Evolutionary conservation across 768 basidiomycete species (phyloP), one percentile per base, ranked within the genome.

Genomic region (Mycena galericulata): DNA sequence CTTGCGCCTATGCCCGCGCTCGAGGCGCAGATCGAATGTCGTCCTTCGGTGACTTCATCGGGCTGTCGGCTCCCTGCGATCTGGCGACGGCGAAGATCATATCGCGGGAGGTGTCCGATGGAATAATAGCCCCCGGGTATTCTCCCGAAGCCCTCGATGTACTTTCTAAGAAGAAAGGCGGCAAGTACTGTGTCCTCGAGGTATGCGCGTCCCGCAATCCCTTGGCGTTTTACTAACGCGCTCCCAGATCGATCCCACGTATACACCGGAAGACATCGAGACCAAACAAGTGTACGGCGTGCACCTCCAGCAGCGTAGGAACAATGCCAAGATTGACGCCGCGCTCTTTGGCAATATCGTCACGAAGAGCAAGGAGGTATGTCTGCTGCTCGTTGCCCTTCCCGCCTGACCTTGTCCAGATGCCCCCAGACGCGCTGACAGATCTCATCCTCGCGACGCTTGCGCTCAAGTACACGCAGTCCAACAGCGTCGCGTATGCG

Each of bases 21-120:
- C 90, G 98, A 76, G 97, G 96, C 63, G 97, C 98, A 26, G 98
- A 99, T 78, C 91, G 98, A 60, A 99, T 99, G 98, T 98, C 97
- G 1, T 98, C 97, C 3, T 99, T 99, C 78, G 98, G 98, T 6
- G 98, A 99, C 82, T 99, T 99, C 78, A 97, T 99, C 74, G 98
- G 96, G 0, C 86, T 99, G 14, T 98, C 96, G 20, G 91, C 92
- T 29, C 89, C 91, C 22, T 98, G 97, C 81, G 98, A 99, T 77
- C 84, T 96, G 40, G 92, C 95, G 1, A 99, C 98, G 11, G 98
- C 98, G 46, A 91, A 90, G 71, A 97, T 99, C 78, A 98, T 99
- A 76, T 97, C 96, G n/a, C 89, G 98, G 20, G 98, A 99, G 77
- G 98, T 99, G 12, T 99, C 98, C 0, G 98, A 99, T 77, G 98